Evolutionary conservation across 176 grass and related monocot species (phyloP), one percentile per base, ranked within the genome.

Genomic region (Oropetium thomaeum): DNA sequence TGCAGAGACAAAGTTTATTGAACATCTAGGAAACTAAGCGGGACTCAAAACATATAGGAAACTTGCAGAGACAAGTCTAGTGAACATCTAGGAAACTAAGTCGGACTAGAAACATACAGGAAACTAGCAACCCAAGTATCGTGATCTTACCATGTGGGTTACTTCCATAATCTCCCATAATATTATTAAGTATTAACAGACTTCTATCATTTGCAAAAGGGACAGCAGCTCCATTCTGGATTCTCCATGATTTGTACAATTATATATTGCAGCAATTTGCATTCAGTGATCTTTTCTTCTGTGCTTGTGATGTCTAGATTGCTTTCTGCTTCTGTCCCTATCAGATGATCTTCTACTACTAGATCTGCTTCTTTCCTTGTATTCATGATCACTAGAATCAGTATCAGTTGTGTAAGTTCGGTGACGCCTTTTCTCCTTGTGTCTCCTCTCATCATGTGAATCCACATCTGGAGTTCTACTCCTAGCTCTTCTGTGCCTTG

Each of bases 351-450:
- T 88, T 66, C 82, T 81, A 51, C 71, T 65, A 54, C 76, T 83
- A 29, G 86, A 92, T 68, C 49, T 81, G 63, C 82, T 74, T 76
- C 30, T 86, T 75, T 71, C 77, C 39, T 25, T 69, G 31, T 82
- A 58, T 72, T 58, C 68, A 77, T 69, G 77, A 81, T 87, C 84
- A 62, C 89, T 92, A 79, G 84, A 94, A 78, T 89, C 79, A 69
- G 55, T 64, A 42, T 92, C 75, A 59, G 62, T 35, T 3, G 32
- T 87, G 49, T 54, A 58, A 25, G 63, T 84, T 65, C 19, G 71
- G 26, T 20, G 73, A 92, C 79, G 77, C 76, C 68, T 90, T 77
- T 73, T 88, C 67, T 71, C 67, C 53, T 27, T 72, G 39, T 8
- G 79, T 73, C 47, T 87, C 69, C 62, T 87, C 42, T 89, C 81